Evolutionary conservation across 768 basidiomycete species (phyloP).

Genomic region (Mycena albidolilacea): DNA sequence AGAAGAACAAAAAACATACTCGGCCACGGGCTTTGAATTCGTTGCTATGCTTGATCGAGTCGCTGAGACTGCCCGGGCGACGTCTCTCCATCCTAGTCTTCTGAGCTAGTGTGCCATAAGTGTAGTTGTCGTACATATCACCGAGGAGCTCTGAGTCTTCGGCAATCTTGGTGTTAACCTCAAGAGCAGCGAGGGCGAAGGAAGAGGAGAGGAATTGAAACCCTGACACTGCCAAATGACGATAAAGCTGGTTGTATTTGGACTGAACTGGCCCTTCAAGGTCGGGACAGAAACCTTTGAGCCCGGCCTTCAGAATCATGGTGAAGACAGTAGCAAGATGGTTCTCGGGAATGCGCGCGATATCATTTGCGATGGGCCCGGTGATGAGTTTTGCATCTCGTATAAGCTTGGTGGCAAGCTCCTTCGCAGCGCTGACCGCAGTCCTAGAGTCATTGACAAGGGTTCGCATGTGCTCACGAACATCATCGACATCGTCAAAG

Average conservation of each 20-base stretch:
- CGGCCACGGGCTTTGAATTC: no score
- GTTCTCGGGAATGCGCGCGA: conserved; percentile 16
- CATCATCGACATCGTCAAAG: conserved; percentile 8
- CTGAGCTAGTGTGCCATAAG: no score
- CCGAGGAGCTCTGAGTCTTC: not conserved
- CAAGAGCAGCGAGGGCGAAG: not conserved
- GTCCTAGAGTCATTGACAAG: conserved; percentile 13
- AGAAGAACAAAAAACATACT: not conserved
- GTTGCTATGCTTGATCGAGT: no score
- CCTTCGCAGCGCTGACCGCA: not conserved
- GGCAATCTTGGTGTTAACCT: conserved; percentile 1
- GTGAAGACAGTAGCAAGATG: conserved; percentile 25
- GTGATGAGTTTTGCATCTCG: conserved; percentile 8
- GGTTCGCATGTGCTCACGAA: not conserved
- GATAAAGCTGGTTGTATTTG: conserved; percentile 23
- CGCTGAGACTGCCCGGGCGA: no score
- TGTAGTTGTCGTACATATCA: conserved; percentile 33
- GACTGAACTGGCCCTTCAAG: conserved; percentile 27
- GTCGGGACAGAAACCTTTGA: conserved; percentile 23
- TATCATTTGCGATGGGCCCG: conserved; percentile 23
- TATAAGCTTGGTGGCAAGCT: conserved; percentile 13
- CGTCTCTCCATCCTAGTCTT: no score
- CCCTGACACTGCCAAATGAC: conserved; percentile 10
- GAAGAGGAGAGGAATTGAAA: conserved; percentile 22
- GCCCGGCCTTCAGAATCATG: conserved; percentile 15